phyloP scores from a whole-genome alignment of 805 yeast genomes.

The Blastobotrys robertii region DNA sequence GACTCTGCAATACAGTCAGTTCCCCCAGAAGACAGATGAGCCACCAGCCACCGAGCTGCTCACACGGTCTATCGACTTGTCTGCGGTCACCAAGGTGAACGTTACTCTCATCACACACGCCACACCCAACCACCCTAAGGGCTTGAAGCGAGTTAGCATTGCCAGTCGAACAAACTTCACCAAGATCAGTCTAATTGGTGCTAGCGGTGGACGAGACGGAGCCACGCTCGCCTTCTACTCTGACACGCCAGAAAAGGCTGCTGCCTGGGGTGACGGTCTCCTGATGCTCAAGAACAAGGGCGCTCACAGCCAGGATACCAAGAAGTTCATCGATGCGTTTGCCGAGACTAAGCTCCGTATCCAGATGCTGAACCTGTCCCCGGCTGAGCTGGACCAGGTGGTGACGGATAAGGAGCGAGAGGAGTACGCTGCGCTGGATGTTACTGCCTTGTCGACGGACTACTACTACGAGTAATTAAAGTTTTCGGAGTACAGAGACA shows the following conservation, averaged over 20 bases:
- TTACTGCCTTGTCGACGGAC: constrained; percentile 9
- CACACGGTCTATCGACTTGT: constrained; percentile 17
- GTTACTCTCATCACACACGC: constrained; percentile 34
- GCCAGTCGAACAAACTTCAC: constrained; percentile 49
- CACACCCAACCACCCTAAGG: constrained; percentile 18
- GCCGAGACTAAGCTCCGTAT: constrained; percentile 38
- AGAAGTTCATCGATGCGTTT: constrained; percentile 35
- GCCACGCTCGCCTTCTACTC: constrained; percentile 51
- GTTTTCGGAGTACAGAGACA: no score
- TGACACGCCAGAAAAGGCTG: constrained; percentile 58
- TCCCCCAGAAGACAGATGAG: constrained; percentile 34
- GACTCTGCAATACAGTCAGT: constrained; percentile 52
- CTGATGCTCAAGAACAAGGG: constrained; percentile 37
- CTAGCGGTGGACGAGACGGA: constrained; percentile 26
- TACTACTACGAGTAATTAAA: constrained; percentile 14
- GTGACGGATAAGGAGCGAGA: constrained; percentile 2
- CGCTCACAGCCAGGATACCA: constrained; percentile 35
- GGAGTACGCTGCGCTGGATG: neutral
- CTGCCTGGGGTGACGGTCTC: constrained; percentile 73
- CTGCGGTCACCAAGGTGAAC: constrained; percentile 36
- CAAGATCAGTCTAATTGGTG: constrained; percentile 42
- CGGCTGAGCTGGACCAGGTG: constrained; percentile 17
- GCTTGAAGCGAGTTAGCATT: constrained; percentile 42
- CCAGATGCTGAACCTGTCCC: constrained; percentile 38
- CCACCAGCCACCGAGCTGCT: constrained; percentile 42